Base-by-base conservation (phyloP, 345 rosid species). In the Clausena lansium region DNA sequence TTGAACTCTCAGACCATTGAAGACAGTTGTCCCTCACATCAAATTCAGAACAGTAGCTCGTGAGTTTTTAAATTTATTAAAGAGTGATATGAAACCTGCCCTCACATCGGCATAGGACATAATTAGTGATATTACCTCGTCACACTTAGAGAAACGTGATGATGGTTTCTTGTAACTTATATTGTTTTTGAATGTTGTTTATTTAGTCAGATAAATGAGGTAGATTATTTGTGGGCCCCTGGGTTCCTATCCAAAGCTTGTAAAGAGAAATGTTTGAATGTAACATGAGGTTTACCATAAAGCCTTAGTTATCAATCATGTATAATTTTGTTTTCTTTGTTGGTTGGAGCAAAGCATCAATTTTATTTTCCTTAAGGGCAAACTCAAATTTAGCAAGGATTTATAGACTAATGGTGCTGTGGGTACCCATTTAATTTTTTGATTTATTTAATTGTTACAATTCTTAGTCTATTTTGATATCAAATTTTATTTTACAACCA, bases 31-130 rank as follows among this genome's bases (percentile, higher is more conserved):
- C 80, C 81, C 59, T 76, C 89, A 55, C 86, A 78, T 67, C 89
- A 89, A 25, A 79, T 85, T 78, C 93, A 86, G 85, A 88, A 87
- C 85, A 88, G 84, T 83, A 87, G 90, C 83, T 75, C 85, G 24
- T 83, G 81, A 79, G 28, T 75, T 68, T 52, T 52, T 38, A 52
- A 57, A 35, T 47, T 64, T 32, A 22, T 20, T 64, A 33, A 33
- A 10, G 39, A 19, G 41, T 33, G n/a, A 50, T 19, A 19, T 47
- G 59, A 28, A 50, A 50, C 54, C n/a, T 35, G 32, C 19, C 57
- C 55, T 10, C 35, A 69, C 22, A 69, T 80, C 24, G 20, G 5
- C 73, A 50, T 70, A 50, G 80, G 59, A 74, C 64, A 17, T 24
- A 62, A 68, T 71, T 59, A 83, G 57, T n/a, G 39, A 52, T 52